Base-by-base conservation (phyloP, 2,329 filamentous ascomycete genomes). In the Aciculosporium take region DNA sequence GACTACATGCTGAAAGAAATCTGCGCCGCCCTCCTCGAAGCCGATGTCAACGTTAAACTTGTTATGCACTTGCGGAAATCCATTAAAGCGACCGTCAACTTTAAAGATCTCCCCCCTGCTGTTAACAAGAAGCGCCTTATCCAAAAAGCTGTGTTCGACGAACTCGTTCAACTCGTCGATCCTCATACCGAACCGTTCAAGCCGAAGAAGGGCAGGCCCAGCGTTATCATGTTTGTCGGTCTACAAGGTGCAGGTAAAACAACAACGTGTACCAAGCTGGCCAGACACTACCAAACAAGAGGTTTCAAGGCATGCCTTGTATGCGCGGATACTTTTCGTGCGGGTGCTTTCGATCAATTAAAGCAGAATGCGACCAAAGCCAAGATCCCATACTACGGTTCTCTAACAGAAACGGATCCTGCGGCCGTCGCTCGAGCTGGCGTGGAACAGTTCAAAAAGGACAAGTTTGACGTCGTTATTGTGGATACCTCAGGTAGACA, bases 181-280 rank as follows among this genome's bases (percentile, higher is more conserved):
- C 91, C 91, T 21, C 89, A 96, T 63, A 81, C 84, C 53, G 88
- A 94, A 50, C 82, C 89, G 0, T 98, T 94, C 71, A 91, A 93
- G 61, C 88, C 89, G 18, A 94, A 93, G 68, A 98, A 96, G 66
- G 87, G 88, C 49, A 91, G 87, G 60, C 72, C 82, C 48, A 98
- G 95, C 61, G 84, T 98, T 57, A 95, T 98, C 63, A 98, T 98
- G 91, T 96, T 98, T 60, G 91, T 98, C 48, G 91, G 91, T 66
- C 72, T 98, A 37, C 91, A 98, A 64, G 91, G 91, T 69, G 86
- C 89, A 5, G 91, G 91, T 61, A 98, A 98, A 65, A 98, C 91
- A 20, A 98, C 91, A 1, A 93, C 89, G 10, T 96, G 91, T 72
- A 98, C 91, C 31, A 98, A 98, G 65, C 71, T 98, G 48, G 91